These are phyloP conservation scores for Microdochium nivale DNA, from an alignment of 2,329 filamentous ascomycete genomes.

Conservation along the genomic window DNA sequence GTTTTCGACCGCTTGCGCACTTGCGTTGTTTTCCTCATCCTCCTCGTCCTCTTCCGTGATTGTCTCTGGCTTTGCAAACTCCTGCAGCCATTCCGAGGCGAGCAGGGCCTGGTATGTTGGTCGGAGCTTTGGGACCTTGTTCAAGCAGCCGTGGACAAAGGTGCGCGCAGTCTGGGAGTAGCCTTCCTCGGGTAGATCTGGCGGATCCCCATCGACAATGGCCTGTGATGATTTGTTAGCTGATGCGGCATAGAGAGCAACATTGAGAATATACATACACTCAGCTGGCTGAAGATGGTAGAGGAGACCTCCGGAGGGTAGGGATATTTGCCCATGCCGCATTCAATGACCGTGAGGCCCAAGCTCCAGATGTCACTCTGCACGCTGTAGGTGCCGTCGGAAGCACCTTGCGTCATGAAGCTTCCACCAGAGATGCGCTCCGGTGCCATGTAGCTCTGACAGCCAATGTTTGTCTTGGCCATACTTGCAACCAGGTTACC, in stretches of 20 bases:
- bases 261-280: conserved; percentile 54
- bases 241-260: neutral
- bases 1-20: conserved; percentile 30
- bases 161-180: conserved; percentile 75
- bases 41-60: conserved; percentile 26
- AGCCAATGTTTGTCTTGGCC: conserved; percentile 97
- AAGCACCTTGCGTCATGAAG: conserved; percentile 61
- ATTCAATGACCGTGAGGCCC: conserved; percentile 91
- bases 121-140: conserved; percentile 86
- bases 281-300: conserved; percentile 96
- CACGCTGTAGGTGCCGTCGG: conserved; percentile 87
- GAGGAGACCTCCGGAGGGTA: conserved; percentile 97
- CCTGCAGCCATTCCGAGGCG: conserved; percentile 78
- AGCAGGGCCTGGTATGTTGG: conserved; percentile 90
- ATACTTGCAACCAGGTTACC: conserved; percentile 96
- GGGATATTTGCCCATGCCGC: conserved; percentile 86
- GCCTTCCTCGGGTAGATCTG: conserved; percentile 67
- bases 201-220: conserved; percentile 95
- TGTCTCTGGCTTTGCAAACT: conserved; percentile 60
- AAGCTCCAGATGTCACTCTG: conserved; percentile 98
- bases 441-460: conserved; percentile 98
- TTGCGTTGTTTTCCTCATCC: conserved; percentile 20
- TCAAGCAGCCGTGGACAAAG: conserved; percentile 83
- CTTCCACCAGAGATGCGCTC: conserved; percentile 88
- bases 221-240: conserved; percentile 48